Evolutionary conservation across 2,329 filamentous ascomycete genomes (phyloP), one percentile per base, ranked within the genome.

Genomic region (Gnomoniopsis sp.): DNA sequence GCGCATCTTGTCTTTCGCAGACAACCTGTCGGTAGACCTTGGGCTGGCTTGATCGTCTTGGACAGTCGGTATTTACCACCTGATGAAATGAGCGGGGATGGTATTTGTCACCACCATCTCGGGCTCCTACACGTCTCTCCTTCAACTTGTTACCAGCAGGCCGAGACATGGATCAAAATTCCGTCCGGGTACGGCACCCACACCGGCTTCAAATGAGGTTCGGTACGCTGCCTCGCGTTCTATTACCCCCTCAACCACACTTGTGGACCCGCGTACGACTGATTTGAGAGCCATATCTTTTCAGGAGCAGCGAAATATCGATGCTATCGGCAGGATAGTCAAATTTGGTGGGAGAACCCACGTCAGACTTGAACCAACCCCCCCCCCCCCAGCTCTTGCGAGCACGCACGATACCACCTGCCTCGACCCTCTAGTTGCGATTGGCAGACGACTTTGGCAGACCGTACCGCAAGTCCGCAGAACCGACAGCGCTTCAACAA

Each of bases 391-490:
- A 26, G 15, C 33, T 19, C 26, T 17, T 15, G 15, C 21, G 17
- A 51, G 34, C 26, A 34, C 22, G 49, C 22, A 36, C 41, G 12
- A 33, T 19, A 14, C 49, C 49, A 30, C 33, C 49, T 19, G 36
- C 49, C 47, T 11, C 30, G 2, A 33, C 36, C 17, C 17, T 49
- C 44, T 47, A 23, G 43, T 49, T 15, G 23, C 33, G 36, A 22
- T 36, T 30, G 30, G 44, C 50, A 44, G 26, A 38, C 38, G 30
- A 7, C n/a, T 44, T 46, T 58, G 59, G 51, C 49, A 44, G 34
- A 44, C 19, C 38, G 46, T 41, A 51, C 38, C 54, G 44, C 34
- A 36, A 60, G 55, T 46, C 36, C 47, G 48, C 55, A 51, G 36
- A 4, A 58, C 55, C 41, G 50, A 50, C 48, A 30, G 55, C 23